Evolutionary conservation across 176 grass and related monocot genomes (phyloP).

Genomic region (Triticum timopheevii): DNA sequence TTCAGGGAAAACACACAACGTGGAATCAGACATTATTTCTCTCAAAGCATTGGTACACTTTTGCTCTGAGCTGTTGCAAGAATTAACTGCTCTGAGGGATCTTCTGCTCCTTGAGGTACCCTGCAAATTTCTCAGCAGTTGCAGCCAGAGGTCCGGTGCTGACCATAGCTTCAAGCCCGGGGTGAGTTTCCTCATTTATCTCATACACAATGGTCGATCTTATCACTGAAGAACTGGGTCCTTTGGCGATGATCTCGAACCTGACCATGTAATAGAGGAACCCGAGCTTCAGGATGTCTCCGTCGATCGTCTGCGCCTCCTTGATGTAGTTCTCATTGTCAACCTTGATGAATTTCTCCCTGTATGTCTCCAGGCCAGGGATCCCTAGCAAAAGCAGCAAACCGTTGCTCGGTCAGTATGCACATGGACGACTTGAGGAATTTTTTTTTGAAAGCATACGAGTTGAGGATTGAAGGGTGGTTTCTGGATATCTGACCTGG

Average conservation of each 20-base stretch:
- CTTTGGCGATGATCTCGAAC: constrained; percentile 37
- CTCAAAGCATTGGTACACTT: background rate
- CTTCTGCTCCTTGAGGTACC: constrained; percentile 36
- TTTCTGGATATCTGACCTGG: constrained; percentile 25
- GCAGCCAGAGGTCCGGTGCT: constrained; percentile 30
- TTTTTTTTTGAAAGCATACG: too few relatives aligned
- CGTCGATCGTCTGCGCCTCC: constrained; percentile 28
- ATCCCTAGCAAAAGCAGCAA: background rate
- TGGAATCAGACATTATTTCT: background rate
- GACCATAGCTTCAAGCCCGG: constrained; percentile 20
- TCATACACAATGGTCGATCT: constrained; percentile 40
- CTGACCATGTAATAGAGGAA: constrained; percentile 37
- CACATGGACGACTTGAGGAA: background rate
- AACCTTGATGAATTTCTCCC: constrained; percentile 28
- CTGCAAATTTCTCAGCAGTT: constrained; percentile 12
- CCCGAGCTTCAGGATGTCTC: constrained; percentile 32
- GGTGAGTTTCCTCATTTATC: background rate
- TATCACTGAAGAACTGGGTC: constrained; percentile 20
- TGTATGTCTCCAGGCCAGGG: constrained; percentile 19
- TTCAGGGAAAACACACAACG: background rate
- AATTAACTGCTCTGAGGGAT: background rate
- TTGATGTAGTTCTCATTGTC: constrained; percentile 36
- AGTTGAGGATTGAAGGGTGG: background rate
- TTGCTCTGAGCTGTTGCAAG: background rate
- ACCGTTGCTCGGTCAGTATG: background rate